Conservation (phyloP, 1,284 basidiomycete genomes). For the Cryptococcus maquisensis region DNA sequence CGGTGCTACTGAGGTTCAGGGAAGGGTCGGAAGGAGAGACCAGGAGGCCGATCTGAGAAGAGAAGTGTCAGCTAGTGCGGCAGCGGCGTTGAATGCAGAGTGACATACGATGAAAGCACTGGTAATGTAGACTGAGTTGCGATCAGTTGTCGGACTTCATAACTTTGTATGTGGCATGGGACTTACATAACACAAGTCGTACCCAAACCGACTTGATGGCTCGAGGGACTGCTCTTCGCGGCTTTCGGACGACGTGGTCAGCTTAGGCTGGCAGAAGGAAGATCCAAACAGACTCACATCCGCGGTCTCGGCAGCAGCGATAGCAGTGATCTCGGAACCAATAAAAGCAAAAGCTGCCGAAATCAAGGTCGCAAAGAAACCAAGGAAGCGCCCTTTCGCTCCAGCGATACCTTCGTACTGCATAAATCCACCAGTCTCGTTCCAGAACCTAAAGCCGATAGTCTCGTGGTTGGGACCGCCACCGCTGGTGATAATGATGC, state of each 20-base stretch:
- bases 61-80: background rate
- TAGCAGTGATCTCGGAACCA: slow-evolving; percentile 29
- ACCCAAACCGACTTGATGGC: slow-evolving; percentile 1
- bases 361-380: slow-evolving; percentile 27
- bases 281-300: background rate
- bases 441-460: slow-evolving; percentile 1
- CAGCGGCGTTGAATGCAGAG: background rate
- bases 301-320: slow-evolving; percentile 34
- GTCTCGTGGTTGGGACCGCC: background rate
- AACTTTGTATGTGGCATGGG: too few relatives aligned
- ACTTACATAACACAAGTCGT: background rate
- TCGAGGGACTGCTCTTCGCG: background rate
- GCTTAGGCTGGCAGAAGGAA: background rate
- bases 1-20: slow-evolving; percentile 58
- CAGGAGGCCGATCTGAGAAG: slow-evolving; percentile 57
- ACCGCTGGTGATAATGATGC: slow-evolving; percentile 1
- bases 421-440: slow-evolving; percentile 4
- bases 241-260: background rate
- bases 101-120: slow-evolving; percentile 1
- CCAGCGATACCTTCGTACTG: background rate
- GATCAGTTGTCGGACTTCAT: too few relatives aligned
- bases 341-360: slow-evolving; percentile 31
- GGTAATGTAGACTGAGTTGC: background rate
- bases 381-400: background rate
- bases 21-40: slow-evolving; percentile 61